Conservation (phyloP, 805 yeast genomes). For the Yarrowia alimentaria region DNA sequence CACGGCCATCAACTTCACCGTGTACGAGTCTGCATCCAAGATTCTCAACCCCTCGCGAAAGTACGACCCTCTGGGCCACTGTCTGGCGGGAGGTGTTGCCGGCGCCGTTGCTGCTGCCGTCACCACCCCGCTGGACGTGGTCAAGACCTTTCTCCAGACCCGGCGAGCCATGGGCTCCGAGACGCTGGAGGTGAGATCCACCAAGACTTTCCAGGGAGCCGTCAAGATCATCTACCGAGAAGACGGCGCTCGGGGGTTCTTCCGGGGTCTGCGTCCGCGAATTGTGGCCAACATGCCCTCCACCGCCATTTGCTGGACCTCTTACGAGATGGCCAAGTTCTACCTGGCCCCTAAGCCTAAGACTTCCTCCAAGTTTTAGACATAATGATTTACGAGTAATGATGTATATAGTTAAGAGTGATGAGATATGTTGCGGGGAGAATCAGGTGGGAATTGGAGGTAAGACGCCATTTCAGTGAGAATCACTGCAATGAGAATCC, state of each 20-base stretch:
- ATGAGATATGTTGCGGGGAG: constrained; percentile 10
- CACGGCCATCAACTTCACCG: constrained; percentile 90
- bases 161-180: constrained; percentile 40
- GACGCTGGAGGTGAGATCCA: constrained; percentile 45
- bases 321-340: constrained; percentile 94
- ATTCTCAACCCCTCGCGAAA: constrained; percentile 67
- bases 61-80: constrained; percentile 88
- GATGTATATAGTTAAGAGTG: constrained; percentile 27
- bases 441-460: not conserved
- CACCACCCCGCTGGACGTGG: constrained; percentile 91
- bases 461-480: too few relatives aligned
- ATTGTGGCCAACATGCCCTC: constrained; percentile 90
- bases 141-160: constrained; percentile 88
- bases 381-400: constrained; percentile 27
- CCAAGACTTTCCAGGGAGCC: constrained; percentile 69
- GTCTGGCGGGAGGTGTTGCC: constrained; percentile 88
- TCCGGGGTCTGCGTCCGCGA: constrained; percentile 86
- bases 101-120: constrained; percentile 95
- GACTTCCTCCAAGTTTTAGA: constrained; percentile 15
- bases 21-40: constrained; percentile 81
- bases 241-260: constrained; percentile 57
- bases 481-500: too few relatives aligned
- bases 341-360: constrained; percentile 41
- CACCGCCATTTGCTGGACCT: constrained; percentile 97
- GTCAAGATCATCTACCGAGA: constrained; percentile 57